Evolutionary conservation across 495 filamentous ascomycete species (phyloP), one percentile per base, ranked within the genome.

Genomic region (Mycothermus thermophilus): DNA sequence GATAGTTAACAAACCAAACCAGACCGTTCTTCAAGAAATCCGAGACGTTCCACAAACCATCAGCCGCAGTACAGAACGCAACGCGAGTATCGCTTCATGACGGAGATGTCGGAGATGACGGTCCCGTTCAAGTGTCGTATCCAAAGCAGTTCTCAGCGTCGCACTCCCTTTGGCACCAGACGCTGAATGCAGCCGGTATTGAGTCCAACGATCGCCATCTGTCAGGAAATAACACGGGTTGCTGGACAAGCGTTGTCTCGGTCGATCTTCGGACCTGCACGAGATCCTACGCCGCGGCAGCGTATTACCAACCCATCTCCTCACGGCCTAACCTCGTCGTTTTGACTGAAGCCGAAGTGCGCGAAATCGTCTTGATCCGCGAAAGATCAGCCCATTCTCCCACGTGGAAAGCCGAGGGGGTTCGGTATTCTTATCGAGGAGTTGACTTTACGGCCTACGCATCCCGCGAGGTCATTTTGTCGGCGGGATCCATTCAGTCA

Each of bases 401-500:
- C n/a, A n/a, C n/a, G n/a, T 64, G 58, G 62, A 22, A 37, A 6
- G 67, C 67, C 2, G 50, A 42, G 20, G 64, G 66, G 2, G 56
- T 68, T 6, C 49, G 48, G n/a, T 72, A 67, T 35, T 41, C 30
- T 8, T 40, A 57, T 26, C 45, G 48, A 13, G 58, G 59, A 1
- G 28, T 34, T 4, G 12, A 29, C 25, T 60, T 50, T 30, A 52
- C 24, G 4, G 59, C 38, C 4, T 47, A 16, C 25, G 56, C 57
- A 1, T 39, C 40, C 10, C 35, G 55, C 6, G 73, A 78, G 35
- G 58, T 77, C 14, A 66, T 79, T 30, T 32, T 77, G 20, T 56
- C 63, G 1, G 68, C 66, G 1, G 74, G 74, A 0, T 45, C 58
- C 0, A 40, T 74, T 23, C 57, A 70, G 27, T 62, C 67, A 0